Conservation (phyloP, 2,329 filamentous ascomycete genomes). For the Coniella vitis region DNA sequence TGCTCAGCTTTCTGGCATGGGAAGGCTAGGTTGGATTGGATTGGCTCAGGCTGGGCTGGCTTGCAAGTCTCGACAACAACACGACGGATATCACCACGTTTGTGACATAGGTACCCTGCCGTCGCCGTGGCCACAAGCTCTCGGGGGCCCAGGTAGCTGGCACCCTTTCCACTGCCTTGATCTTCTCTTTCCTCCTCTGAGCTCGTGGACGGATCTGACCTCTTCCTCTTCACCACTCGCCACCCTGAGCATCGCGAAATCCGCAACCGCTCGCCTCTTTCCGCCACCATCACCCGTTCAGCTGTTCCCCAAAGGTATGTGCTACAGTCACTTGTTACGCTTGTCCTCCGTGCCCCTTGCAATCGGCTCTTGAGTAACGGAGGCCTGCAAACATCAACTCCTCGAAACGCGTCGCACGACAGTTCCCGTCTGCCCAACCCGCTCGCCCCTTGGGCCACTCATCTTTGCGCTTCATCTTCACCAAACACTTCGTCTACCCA, state of each 20-base stretch:
- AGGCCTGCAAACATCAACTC: constrained; percentile 13
- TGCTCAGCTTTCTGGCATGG: no score
- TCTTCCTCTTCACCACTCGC: background rate
- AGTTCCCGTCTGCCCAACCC: constrained; percentile 12
- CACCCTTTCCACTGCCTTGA: background rate
- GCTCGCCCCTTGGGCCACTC: constrained; percentile 6
- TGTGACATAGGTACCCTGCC: background rate
- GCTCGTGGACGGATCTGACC: background rate
- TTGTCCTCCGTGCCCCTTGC: constrained; percentile 10
- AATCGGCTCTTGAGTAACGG: constrained; percentile 11
- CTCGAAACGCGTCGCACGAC: constrained; percentile 15
- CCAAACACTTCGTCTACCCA: constrained; percentile 1
- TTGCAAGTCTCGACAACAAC: no score
- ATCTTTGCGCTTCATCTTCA: background rate
- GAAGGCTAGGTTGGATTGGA: no score
- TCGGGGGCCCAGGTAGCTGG: background rate
- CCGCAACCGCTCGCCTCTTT: background rate
- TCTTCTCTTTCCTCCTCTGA: background rate
- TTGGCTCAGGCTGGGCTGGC: no score
- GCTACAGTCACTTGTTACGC: constrained; percentile 3
- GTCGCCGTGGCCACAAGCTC: background rate
- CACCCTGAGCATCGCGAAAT: constrained; percentile 7
- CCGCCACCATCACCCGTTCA: background rate
- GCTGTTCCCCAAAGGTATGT: constrained; percentile 6
- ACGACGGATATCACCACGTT: constrained; percentile 1